A percentile compares a stretch with the other conserved stretches of the same genome.
phyloP scores from a whole-genome alignment of 139 green algal genomes.

The Chlorella vulgaris region DNA sequence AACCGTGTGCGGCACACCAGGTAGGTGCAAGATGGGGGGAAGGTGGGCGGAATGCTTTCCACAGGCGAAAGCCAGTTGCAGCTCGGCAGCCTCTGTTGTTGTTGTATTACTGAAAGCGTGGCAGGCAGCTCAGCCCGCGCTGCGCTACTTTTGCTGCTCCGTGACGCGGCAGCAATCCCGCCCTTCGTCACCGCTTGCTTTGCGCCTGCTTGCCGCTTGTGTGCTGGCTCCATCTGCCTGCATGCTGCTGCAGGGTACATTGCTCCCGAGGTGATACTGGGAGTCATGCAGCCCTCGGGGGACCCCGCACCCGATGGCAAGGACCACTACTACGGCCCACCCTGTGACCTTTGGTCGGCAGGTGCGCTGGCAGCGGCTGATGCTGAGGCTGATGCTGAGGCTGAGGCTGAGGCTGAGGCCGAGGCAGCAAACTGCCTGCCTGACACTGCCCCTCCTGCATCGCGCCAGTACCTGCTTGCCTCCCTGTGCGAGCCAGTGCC shows the following conservation, averaged over 20 bases:
- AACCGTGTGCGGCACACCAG: constrained; percentile 89
- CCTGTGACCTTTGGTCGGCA: constrained; percentile 28
- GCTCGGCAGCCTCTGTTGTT: neutral
- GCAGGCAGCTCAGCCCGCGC: too few species aligned
- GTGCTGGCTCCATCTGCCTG: neutral
- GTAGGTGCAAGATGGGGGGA: neutral
- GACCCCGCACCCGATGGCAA: constrained; percentile 41
- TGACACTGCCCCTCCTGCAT: too few species aligned
- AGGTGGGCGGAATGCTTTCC: neutral
- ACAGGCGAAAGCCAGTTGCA: neutral
- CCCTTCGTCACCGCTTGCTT: too few species aligned
- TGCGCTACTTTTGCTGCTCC: too few species aligned
- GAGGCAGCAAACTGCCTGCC: too few species aligned
- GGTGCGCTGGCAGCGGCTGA: constrained; percentile 30
- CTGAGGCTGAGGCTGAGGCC: too few species aligned
- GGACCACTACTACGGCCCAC: constrained; percentile 32
- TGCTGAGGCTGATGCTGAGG: too few species aligned
- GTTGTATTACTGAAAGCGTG: too few species aligned
- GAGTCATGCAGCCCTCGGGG: constrained; percentile 5
- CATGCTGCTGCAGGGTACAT: constrained; percentile 71
- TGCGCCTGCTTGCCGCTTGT: too few species aligned
- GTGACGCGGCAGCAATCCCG: too few species aligned
- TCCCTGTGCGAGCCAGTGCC: too few species aligned
- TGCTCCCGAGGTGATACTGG: constrained; percentile 87
- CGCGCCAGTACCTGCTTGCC: too few species aligned